Percentiles rank a stretch among this genome's conserved stretches.
Conservation (phyloP, 1,284 basidiomycete genomes). For the Apiotrichum sp. region DNA sequence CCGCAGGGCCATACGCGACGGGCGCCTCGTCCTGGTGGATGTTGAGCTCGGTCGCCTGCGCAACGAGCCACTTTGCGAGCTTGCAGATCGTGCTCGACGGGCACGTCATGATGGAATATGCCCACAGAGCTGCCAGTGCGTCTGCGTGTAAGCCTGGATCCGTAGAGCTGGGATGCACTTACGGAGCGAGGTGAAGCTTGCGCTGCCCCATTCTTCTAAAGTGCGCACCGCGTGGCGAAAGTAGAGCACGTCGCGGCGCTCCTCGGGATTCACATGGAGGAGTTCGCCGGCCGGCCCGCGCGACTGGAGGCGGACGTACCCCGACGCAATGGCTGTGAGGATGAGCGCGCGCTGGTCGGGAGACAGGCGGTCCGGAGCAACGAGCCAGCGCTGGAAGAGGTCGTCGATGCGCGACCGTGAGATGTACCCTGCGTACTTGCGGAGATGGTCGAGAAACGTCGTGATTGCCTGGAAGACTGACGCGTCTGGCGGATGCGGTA, state of each 20-base stretch:
- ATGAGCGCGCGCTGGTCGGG: constrained; percentile 12
- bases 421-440: constrained; percentile 12
- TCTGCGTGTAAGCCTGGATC: constrained; percentile 5
- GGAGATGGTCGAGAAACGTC: constrained; percentile 5
- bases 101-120: constrained; percentile 11
- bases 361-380: constrained; percentile 4
- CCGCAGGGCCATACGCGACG: constrained; percentile 9
- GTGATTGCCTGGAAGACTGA: constrained; percentile 7
- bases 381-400: constrained; percentile 12
- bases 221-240: constrained; percentile 9
- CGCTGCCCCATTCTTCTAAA: constrained; percentile 11
- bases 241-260: constrained; percentile 7
- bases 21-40: constrained; percentile 11
- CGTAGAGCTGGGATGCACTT: not conserved
- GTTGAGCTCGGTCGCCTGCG: constrained; percentile 12
- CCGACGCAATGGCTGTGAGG: constrained; percentile 8
- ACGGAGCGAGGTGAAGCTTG: constrained; percentile 16
- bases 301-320: constrained; percentile 8
- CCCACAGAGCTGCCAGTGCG: constrained; percentile 8
- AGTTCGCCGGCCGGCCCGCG: not conserved
- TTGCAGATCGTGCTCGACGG: constrained; percentile 2
- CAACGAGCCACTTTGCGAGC: constrained; percentile 13
- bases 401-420: constrained; percentile 2
- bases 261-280: not conserved
- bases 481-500: constrained; percentile 4